Evolutionary conservation across 257 asterid genomes (phyloP).

Genomic region (Leonotis leonurus): DNA sequence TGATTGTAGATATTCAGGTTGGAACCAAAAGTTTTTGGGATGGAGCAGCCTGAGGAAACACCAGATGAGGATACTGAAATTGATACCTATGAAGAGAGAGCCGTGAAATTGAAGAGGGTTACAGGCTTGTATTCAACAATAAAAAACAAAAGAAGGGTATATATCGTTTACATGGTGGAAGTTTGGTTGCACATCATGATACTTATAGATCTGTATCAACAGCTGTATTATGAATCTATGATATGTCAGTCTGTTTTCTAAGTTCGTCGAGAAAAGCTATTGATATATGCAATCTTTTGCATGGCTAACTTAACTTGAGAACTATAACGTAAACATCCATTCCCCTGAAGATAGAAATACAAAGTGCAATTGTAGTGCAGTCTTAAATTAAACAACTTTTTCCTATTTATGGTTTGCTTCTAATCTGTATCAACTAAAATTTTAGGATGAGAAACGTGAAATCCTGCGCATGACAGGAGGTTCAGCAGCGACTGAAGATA

Average conservation of each 20-base stretch:
- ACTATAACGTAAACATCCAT: background rate
- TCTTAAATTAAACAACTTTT: background rate
- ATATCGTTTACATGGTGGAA: background rate
- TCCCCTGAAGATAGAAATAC: background rate
- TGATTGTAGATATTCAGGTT: slow-evolving; percentile 62
- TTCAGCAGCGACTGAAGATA: slow-evolving; percentile 30
- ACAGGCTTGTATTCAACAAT: slow-evolving; percentile 33
- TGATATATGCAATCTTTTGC: background rate
- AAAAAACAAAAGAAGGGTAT: slow-evolving; percentile 45
- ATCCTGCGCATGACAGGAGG: slow-evolving; percentile 37
- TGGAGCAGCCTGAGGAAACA: slow-evolving; percentile 28
- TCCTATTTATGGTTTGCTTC: background rate
- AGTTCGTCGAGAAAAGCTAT: background rate
- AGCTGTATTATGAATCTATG: background rate
- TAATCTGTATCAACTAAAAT: background rate
- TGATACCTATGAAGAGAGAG: slow-evolving; percentile 38
- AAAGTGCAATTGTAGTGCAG: background rate
- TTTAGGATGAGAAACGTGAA: slow-evolving; percentile 44
- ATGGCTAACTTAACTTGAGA: background rate
- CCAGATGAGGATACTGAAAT: slow-evolving; percentile 27
- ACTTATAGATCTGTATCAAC: background rate
- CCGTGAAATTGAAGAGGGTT: slow-evolving; percentile 12
- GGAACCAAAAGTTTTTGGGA: slow-evolving; percentile 47
- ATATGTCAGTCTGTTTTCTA: background rate
- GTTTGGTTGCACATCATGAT: background rate